These are phyloP conservation scores for Plantago coronopus DNA, from an alignment of 305 asterid species.

Conservation along the genomic window DNA sequence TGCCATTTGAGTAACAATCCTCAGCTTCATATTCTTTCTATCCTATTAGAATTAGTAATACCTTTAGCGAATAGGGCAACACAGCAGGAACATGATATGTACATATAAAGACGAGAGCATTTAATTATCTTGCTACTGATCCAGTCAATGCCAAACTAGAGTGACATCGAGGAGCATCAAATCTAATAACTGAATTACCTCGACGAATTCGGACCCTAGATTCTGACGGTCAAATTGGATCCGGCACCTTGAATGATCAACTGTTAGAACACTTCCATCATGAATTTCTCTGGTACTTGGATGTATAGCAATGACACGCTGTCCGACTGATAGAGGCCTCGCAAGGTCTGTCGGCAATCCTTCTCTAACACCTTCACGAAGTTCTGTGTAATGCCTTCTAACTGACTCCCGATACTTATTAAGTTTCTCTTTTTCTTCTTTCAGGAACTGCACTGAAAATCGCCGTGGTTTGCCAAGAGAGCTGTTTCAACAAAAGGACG, in stretches of 20 bases:
- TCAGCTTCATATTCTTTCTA: too few relatives aligned
- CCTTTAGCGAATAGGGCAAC: too few relatives aligned
- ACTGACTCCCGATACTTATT: constrained; percentile 84
- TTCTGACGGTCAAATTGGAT: constrained; percentile 91
- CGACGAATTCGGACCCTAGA: constrained; percentile 89
- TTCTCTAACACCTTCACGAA: constrained; percentile 77
- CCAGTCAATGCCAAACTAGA: not conserved
- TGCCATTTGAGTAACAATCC: too few relatives aligned
- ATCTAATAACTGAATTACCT: constrained; percentile 44
- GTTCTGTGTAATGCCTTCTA: constrained; percentile 78
- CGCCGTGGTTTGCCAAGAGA: constrained; percentile 95
- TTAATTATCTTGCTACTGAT: too few relatives aligned
- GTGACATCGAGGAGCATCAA: constrained; percentile 16
- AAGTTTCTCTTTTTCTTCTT: constrained; percentile 95
- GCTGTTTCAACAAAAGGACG: constrained; percentile 41
- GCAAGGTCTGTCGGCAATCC: constrained; percentile 94
- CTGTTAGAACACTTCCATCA: constrained; percentile 88
- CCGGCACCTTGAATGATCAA: constrained; percentile 82
- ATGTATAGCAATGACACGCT: constrained; percentile 88
- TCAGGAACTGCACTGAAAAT: constrained; percentile 85
- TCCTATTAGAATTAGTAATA: too few relatives aligned
- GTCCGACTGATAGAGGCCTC: constrained; percentile 85
- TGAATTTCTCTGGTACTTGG: constrained; percentile 89
- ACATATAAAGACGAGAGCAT: too few relatives aligned
- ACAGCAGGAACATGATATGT: too few relatives aligned